Percentiles rank a stretch among this genome's conserved stretches.
Evolutionary conservation across 306 rosid species (phyloP).

Genomic region (Carpinus viminea): DNA sequence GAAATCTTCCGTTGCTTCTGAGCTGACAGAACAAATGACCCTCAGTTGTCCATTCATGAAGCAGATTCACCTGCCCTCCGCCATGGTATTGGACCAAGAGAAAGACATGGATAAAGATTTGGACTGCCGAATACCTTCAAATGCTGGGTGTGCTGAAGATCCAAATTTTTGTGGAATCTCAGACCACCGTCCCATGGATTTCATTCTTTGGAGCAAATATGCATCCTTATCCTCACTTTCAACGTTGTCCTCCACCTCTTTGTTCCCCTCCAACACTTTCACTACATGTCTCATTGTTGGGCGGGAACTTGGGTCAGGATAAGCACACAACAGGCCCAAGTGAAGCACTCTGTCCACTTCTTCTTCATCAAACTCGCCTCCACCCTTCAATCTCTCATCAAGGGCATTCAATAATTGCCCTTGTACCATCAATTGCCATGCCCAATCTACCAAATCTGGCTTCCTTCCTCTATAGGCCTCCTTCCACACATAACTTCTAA

Average conservation of each 20-base stretch:
- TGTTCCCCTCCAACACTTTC: conserved; percentile 60
- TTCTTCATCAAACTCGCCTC: conserved; percentile 44
- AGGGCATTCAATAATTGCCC: conserved; percentile 50
- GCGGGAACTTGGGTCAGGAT: conserved; percentile 65
- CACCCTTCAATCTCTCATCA: conserved; percentile 53
- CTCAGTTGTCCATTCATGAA: background rate
- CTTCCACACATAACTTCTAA: conserved; percentile 87
- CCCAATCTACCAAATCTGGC: conserved; percentile 58
- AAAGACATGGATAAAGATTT: conserved; percentile 50
- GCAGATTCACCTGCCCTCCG: conserved; percentile 53
- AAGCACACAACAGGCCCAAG: conserved; percentile 81
- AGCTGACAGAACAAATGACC: no score
- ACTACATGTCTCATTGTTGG: conserved; percentile 80
- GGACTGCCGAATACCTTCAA: conserved; percentile 52
- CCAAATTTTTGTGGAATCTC: conserved; percentile 34
- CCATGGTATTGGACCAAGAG: conserved; percentile 44
- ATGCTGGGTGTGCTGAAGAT: conserved; percentile 60
- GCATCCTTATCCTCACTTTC: conserved; percentile 53
- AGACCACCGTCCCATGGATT: conserved; percentile 11
- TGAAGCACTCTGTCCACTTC: conserved; percentile 58
- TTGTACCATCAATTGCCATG: conserved; percentile 50
- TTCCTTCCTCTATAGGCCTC: conserved; percentile 78
- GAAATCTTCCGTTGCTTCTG: background rate
- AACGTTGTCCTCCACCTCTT: conserved; percentile 32
- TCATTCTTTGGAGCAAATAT: conserved; percentile 51